Percentiles rank a stretch among this genome's conserved stretches.
Conservation (phyloP, 202 grass and related monocot genomes). For the Eragrostis tef region DNA sequence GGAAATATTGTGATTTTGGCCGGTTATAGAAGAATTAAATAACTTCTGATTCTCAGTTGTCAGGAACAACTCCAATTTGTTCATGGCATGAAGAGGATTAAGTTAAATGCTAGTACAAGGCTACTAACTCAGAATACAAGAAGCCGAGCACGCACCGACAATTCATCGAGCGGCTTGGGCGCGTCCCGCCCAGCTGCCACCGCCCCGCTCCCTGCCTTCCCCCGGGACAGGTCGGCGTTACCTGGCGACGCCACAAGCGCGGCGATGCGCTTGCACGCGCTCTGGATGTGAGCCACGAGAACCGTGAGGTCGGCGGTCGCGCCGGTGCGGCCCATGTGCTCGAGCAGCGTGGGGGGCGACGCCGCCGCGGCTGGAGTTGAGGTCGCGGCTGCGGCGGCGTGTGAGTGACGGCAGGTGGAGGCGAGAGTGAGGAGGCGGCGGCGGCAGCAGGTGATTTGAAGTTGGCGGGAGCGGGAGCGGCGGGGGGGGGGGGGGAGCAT, state of each 20-base stretch:
- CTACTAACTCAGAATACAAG: background rate
- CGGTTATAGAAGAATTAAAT: background rate
- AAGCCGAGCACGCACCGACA: slow-evolving; percentile 54
- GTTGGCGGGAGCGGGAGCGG: slow-evolving; percentile 42
- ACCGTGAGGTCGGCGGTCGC: slow-evolving; percentile 62
- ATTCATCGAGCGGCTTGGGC: slow-evolving; percentile 85
- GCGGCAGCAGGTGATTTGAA: slow-evolving; percentile 40
- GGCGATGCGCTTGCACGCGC: slow-evolving; percentile 89
- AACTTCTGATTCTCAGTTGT: background rate
- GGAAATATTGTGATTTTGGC: background rate
- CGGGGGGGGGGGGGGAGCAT: slow-evolving; percentile 41
- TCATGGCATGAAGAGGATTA: background rate
- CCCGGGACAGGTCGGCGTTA: slow-evolving; percentile 57
- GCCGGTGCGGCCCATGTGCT: slow-evolving; percentile 55
- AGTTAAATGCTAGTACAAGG: background rate
- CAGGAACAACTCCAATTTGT: background rate
- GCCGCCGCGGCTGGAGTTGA: background rate
- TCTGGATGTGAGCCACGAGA: slow-evolving; percentile 75
- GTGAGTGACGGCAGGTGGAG: background rate
- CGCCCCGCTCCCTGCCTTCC: background rate
- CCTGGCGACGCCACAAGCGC: slow-evolving; percentile 72
- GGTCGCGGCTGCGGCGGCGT: background rate
- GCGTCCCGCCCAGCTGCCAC: slow-evolving; percentile 57
- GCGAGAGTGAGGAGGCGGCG: background rate
- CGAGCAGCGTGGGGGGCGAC: slow-evolving; percentile 58